Conservation (phyloP, 495 filamentous ascomycete species). For the Aspergillus affinis region DNA sequence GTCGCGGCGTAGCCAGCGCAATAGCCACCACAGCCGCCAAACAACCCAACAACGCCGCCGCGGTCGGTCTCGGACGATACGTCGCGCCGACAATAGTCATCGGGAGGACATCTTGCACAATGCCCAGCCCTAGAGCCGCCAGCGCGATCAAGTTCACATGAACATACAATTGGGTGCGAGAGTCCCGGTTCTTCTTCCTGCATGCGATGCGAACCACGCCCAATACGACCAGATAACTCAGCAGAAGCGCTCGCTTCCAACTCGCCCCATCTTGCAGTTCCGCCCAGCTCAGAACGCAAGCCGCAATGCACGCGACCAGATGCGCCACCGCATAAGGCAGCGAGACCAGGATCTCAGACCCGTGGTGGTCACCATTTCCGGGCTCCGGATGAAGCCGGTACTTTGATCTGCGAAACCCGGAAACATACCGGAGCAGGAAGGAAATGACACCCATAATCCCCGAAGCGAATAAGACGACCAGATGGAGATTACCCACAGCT, state of each 20-base stretch:
- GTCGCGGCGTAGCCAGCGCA: slow-evolving; percentile 20
- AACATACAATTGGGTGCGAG: slow-evolving; percentile 14
- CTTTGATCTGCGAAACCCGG: slow-evolving; percentile 6
- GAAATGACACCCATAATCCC: background rate
- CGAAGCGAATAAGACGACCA: background rate
- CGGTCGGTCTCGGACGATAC: slow-evolving; percentile 14
- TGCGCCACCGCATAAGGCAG: slow-evolving; percentile 21
- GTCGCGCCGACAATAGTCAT: slow-evolving; percentile 21
- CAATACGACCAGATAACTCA: slow-evolving; percentile 22
- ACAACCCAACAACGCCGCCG: slow-evolving; percentile 11
- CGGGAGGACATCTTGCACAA: slow-evolving; percentile 18
- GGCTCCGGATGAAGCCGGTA: background rate
- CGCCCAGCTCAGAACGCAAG: slow-evolving; percentile 19
- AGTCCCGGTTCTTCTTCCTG: background rate
- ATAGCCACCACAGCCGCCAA: slow-evolving; percentile 17
- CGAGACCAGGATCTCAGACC: slow-evolving; percentile 7
- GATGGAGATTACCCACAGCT: slow-evolving; percentile 16
- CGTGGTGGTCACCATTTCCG: background rate
- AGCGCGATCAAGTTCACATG: slow-evolving; percentile 21
- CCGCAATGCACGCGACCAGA: slow-evolving; percentile 13
- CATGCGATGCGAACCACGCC: slow-evolving; percentile 14
- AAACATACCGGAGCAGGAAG: slow-evolving; percentile 7
- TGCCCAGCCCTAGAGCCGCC: slow-evolving; percentile 13
- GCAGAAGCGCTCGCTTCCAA: slow-evolving; percentile 18
- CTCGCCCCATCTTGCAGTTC: slow-evolving; percentile 5